phyloP scores from a whole-genome alignment of 805 yeast genomes.

The Starmerella scarabaei region DNA sequence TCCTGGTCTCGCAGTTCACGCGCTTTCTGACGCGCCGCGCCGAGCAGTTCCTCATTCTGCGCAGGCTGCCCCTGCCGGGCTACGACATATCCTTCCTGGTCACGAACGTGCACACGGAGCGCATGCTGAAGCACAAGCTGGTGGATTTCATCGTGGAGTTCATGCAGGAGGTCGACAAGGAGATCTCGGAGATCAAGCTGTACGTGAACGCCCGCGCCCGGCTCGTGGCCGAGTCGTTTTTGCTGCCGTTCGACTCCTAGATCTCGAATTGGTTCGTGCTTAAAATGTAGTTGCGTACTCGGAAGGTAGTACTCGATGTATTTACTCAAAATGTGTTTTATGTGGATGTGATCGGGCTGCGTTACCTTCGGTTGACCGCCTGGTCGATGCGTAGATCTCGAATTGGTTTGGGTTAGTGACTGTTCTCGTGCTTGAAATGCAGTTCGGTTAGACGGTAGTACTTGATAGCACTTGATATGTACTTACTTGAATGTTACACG shows the following conservation, averaged over 20 bases:
- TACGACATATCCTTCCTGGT: constrained; percentile 87
- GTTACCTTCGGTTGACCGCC: no score
- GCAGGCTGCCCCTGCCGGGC: constrained; percentile 82
- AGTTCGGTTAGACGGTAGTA: no score
- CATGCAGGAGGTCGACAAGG: constrained; percentile 98
- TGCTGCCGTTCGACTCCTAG: constrained; percentile 66
- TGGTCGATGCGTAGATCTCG: no score
- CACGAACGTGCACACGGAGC: constrained; percentile 89
- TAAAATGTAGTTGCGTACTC: neutral
- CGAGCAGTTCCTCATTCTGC: constrained; percentile 78
- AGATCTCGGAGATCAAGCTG: constrained; percentile 94
- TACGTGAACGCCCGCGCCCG: constrained; percentile 95
- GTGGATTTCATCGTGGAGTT: constrained; percentile 95
- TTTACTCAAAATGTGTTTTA: no score
- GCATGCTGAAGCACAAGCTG: constrained; percentile 86
- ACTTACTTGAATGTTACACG: no score
- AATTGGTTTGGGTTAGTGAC: no score
- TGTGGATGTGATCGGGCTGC: no score
- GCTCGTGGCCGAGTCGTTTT: constrained; percentile 90
- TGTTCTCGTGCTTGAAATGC: no score
- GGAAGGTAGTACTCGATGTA: no score
- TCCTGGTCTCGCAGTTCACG: constrained; percentile 87
- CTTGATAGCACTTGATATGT: no score
- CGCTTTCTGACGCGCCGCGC: constrained; percentile 91
- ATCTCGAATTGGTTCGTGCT: neutral